phyloP scores from a whole-genome alignment of 306 rosid species.

The Delonix regia region DNA sequence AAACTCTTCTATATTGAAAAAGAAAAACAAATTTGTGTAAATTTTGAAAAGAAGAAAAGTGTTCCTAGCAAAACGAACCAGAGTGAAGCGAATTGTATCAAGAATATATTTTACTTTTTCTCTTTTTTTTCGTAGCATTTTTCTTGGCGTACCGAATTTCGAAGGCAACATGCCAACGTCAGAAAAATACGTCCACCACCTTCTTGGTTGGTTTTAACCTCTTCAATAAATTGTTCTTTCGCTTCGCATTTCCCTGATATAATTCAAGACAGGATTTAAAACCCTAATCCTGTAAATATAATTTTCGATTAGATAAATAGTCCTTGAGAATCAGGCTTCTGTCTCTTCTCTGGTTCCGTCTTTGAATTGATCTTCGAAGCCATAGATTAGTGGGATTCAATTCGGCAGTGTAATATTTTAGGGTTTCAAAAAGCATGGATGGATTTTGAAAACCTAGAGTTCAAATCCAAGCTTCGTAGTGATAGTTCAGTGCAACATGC shows the following conservation, averaged over 20 bases:
- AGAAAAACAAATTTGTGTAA: no score
- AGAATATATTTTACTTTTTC: no score
- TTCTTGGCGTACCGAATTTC: background rate
- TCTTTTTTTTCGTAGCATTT: background rate
- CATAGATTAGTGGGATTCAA: background rate
- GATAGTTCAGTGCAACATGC: background rate
- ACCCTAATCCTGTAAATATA: background rate
- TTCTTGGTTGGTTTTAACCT: background rate
- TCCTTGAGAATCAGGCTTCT: background rate
- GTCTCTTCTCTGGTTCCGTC: background rate
- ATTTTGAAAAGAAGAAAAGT: background rate
- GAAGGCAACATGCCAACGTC: background rate
- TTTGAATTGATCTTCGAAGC: background rate
- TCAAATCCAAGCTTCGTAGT: background rate
- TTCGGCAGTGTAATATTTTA: slow-evolving; percentile 3
- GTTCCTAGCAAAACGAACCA: background rate
- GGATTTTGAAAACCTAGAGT: slow-evolving; percentile 31
- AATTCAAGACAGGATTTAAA: slow-evolving; percentile 14
- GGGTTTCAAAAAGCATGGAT: slow-evolving; percentile 30
- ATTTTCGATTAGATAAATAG: background rate
- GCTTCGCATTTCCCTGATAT: background rate
- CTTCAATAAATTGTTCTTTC: background rate
- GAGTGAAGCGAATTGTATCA: no score
- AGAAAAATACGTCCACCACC: background rate
- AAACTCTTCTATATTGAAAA: no score